Evolutionary conservation across 768 basidiomycete genomes (phyloP).

Genomic region (Mycena chlorophos): DNA sequence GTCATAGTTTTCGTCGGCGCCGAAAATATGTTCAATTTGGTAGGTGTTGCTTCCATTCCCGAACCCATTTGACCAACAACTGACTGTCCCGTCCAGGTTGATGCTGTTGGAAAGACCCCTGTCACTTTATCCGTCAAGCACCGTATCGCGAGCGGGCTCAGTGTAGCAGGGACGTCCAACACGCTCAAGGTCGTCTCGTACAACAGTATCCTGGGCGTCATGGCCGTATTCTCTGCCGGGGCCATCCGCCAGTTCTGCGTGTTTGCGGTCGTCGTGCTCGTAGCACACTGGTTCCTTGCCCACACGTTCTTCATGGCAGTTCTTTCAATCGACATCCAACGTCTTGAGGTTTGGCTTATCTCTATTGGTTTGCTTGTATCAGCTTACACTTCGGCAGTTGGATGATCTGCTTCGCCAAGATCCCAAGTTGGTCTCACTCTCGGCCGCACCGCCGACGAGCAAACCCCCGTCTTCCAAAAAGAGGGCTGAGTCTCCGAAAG

Average conservation of each 20-base stretch:
- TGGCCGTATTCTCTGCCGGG: constrained; percentile 72
- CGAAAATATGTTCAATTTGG: constrained; percentile 96
- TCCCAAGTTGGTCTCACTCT: constrained; percentile 50
- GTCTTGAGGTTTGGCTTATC: constrained; percentile 65
- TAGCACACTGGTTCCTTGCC: constrained; percentile 96
- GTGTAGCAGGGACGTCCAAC: constrained; percentile 86
- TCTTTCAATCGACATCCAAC: constrained; percentile 92
- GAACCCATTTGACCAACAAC: constrained; percentile 25
- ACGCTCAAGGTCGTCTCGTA: constrained; percentile 90
- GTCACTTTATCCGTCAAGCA: constrained; percentile 88
- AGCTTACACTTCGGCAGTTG: constrained; percentile 47
- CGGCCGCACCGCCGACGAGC: constrained; percentile 32
- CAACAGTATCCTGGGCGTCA: constrained; percentile 73
- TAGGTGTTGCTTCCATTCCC: constrained; percentile 43
- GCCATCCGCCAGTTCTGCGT: constrained; percentile 91
- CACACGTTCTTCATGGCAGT: constrained; percentile 96
- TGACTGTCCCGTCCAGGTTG: constrained; percentile 53
- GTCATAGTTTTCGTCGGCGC: constrained; percentile 94
- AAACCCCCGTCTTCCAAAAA: constrained; percentile 33
- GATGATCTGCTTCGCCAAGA: constrained; percentile 84
- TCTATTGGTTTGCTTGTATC: constrained; percentile 5
- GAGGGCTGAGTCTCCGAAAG: constrained; percentile 45
- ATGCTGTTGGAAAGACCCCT: constrained; percentile 81
- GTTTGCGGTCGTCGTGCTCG: constrained; percentile 90
- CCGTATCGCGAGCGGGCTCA: constrained; percentile 88